Evolutionary conservation across 257 asterid genomes (phyloP), one percentile per base, ranked within the genome.

Genomic region (Capsicum rhomboideum): DNA sequence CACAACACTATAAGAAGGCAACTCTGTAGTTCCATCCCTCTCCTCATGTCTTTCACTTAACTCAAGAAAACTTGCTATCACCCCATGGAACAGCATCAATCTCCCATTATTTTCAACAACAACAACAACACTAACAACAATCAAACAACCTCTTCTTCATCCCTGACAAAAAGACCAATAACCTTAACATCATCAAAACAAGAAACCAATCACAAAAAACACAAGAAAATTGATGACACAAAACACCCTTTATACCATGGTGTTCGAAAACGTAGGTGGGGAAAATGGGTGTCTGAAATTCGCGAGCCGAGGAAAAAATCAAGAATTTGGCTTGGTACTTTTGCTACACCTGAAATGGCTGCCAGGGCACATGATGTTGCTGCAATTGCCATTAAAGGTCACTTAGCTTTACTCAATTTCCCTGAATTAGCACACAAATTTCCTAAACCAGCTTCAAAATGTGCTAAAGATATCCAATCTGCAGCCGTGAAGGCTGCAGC

Each of bases 241-340:
- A 75, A 82, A 10, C 88, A 69, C 67, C 90, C 90, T 1, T 44
- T 83, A 1, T 93, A 89, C 67, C 93, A 90, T 0, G 97, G 97
- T 9, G 95, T 93, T 18, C 90, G 97, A 1, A 90, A 82, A 20
- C 86, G 97, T 1, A 90, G 92, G 44, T 90, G 93, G 93, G 93
- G 93, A 0, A 90, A 87, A 86, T 90, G 93, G 93, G 93, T 89
- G 66, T 87, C 93, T 2, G 93, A 90, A 80, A 90, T 90, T 68
- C 88, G 93, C 0, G 91, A 90, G 42, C 93, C 93, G 0, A 87
- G 85, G 69, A 90, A 90, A 86, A 90, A 89, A 82, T 89, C 93
- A 52, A 89, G 93, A 55, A 90, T 90, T 9, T 90, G 93, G 91
- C 82, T 90, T 0, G 93, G 93, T 17, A 89, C 90, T 6, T 90